Conservation (phyloP, 805 yeast species). For the Henningerozyma blattae region DNA sequence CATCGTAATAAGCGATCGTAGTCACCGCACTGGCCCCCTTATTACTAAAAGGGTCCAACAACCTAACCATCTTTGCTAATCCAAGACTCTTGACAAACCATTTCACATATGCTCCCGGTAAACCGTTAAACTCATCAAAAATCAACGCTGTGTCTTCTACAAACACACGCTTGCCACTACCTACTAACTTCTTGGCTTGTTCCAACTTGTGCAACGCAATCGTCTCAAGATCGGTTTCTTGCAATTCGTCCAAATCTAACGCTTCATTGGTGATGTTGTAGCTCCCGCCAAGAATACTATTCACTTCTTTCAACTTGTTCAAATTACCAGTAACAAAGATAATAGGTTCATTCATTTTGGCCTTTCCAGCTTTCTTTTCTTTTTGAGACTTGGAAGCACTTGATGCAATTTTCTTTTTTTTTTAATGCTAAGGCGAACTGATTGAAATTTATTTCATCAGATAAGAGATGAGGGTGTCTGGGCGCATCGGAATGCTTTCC, state of each 20-base stretch:
- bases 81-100: constrained; percentile 83
- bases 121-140: constrained; percentile 64
- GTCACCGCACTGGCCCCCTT: constrained; percentile 81
- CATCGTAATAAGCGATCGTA: constrained; percentile 84
- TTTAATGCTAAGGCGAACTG: too few species aligned
- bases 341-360: constrained; percentile 20
- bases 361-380: not conserved
- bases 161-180: constrained; percentile 62
- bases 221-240: constrained; percentile 68
- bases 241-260: constrained; percentile 81
- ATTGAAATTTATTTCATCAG: too few species aligned
- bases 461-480: too few species aligned
- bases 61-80: constrained; percentile 58
- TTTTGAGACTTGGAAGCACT: too few species aligned
- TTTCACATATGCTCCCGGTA: constrained; percentile 93
- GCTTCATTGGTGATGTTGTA: constrained; percentile 43
- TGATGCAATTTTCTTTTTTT: too few species aligned
- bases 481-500: too few species aligned
- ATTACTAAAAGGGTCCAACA: constrained; percentile 73
- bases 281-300: constrained; percentile 20
- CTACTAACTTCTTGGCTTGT: constrained; percentile 48
- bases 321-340: constrained; percentile 82
- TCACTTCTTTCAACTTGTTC: constrained; percentile 78
- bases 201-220: constrained; percentile 71
- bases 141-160: constrained; percentile 93